Conservation (phyloP, 2,329 filamentous ascomycete genomes). For the Colletotrichum tamarilloi region DNA sequence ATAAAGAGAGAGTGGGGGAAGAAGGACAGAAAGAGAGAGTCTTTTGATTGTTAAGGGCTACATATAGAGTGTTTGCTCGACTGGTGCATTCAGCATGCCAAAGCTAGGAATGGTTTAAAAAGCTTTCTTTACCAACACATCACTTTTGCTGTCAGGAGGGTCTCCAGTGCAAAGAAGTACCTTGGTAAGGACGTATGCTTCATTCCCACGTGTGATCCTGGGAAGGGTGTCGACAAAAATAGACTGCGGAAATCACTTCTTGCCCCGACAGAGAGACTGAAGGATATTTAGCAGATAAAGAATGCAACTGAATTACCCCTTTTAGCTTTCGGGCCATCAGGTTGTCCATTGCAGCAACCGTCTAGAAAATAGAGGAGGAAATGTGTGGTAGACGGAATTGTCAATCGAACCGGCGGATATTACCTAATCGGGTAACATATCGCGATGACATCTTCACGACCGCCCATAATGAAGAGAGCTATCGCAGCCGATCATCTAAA, state of each 20-base stretch:
- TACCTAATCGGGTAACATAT: slow-evolving; percentile 14
- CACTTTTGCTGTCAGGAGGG: neutral
- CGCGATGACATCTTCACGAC: neutral
- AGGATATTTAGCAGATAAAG: too few relatives aligned
- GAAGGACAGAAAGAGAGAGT: neutral
- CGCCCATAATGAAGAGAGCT: neutral
- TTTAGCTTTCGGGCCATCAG: too few relatives aligned
- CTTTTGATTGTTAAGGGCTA: neutral
- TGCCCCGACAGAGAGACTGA: too few relatives aligned
- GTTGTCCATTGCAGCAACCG: too few relatives aligned
- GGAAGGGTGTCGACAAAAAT: too few relatives aligned
- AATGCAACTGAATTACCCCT: too few relatives aligned
- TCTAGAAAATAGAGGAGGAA: too few relatives aligned
- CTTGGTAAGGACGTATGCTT: too few relatives aligned
- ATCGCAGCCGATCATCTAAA: slow-evolving; percentile 5
- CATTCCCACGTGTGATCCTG: too few relatives aligned
- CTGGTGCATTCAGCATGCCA: neutral
- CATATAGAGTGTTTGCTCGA: neutral
- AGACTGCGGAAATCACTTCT: too few relatives aligned
- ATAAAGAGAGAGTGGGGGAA: slow-evolving; percentile 49
- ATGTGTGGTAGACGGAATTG: too few relatives aligned
- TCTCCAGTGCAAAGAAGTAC: too few relatives aligned
- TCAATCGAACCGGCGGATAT: neutral
- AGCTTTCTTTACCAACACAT: neutral
- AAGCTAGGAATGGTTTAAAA: neutral